Base-by-base conservation (phyloP, 106 monocot species). In the Dendrobium catenatum region DNA sequence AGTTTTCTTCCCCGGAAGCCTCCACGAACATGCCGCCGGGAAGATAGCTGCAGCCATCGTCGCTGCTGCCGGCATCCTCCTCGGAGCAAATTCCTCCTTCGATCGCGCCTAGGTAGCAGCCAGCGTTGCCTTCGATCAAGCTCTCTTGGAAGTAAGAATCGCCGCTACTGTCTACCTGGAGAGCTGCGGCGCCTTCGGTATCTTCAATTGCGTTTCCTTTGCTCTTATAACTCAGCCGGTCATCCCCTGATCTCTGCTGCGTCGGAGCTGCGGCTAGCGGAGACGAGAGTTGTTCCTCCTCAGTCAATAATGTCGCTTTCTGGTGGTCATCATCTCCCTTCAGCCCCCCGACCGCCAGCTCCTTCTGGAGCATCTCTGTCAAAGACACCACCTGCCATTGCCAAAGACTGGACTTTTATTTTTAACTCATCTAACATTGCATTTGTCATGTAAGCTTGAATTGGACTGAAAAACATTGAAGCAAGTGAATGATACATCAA, bases 321-420 rank as follows among this genome's bases (percentile, higher is more conserved):
- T 56, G 1, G 75, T 56, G 1, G 75, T 80, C 17, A 81, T 81
- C 13, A 37, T 40, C 75, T 86, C 78, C 11, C 51, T 51, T 51
- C 51, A 15, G 51, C 42, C 43, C 78, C 17, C 8, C 83, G 2
- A 24, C 26, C 44, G 18, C 49, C 31, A 78, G 42, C 68, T 85
- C 89, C 76, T 85, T 90, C 20, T 87, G 85, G 6, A 93, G 85
- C 80, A 88, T 87, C 79, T 93, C 87, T 2, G 76, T 88, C 82
- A 93, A 72, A 29, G 72, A 42, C 4, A 73, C 47, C 18, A 93
- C 87, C 90, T 93, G 77, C 56, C 75, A 42, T 9, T 55, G 9
- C 70, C 70, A 70, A 27, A 51, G 13, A 51, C 13, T 51, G 51
- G 51, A 51, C 13, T 51, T 51, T 51, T 51, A 51, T 51, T 51